A percentile compares a stretch with the other conserved stretches of the same genome.
Conservation (phyloP, 1,139 yeast species). For the Yamadazyma taylorii region DNA sequence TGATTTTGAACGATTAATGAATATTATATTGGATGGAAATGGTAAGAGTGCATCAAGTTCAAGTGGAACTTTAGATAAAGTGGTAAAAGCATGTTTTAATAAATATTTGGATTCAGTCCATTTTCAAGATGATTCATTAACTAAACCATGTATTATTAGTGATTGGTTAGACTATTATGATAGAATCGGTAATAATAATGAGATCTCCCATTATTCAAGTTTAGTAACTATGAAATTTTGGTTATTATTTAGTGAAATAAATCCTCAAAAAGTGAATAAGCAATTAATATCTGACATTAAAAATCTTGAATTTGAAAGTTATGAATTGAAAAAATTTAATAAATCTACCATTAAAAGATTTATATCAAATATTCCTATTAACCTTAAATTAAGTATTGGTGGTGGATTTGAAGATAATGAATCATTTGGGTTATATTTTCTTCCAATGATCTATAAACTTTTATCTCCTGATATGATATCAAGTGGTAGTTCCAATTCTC, state of each 20-base stretch:
- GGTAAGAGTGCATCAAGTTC: constrained; percentile 47
- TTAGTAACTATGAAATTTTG: constrained; percentile 64
- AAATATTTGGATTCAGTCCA: constrained; percentile 52
- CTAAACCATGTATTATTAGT: constrained; percentile 61
- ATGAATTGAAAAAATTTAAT: constrained; percentile 33
- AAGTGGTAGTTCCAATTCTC: constrained; percentile 14
- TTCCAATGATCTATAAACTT: constrained; percentile 50
- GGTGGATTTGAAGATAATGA: constrained; percentile 28
- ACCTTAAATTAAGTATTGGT: constrained; percentile 29
- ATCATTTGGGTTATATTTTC: constrained; percentile 26
- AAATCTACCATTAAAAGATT: constrained; percentile 25
- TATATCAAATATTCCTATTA: constrained; percentile 29
- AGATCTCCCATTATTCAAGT: constrained; percentile 54
- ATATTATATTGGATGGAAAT: constrained; percentile 32
- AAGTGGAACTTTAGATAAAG: constrained; percentile 55
- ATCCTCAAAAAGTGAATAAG: constrained; percentile 27
- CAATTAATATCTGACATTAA: constrained; percentile 37
- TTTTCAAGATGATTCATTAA: constrained; percentile 63
- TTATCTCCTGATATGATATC: constrained; percentile 43
- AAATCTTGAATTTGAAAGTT: constrained; percentile 45
- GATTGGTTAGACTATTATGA: constrained; percentile 84
- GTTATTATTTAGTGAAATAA: constrained; percentile 64
- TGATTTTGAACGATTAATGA: constrained; percentile 45
- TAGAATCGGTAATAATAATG: constrained; percentile 37
- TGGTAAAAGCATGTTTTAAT: constrained; percentile 73